Evolutionary conservation across 2,329 filamentous ascomycete species (phyloP).

Genomic region (Truncatella angustata): DNA sequence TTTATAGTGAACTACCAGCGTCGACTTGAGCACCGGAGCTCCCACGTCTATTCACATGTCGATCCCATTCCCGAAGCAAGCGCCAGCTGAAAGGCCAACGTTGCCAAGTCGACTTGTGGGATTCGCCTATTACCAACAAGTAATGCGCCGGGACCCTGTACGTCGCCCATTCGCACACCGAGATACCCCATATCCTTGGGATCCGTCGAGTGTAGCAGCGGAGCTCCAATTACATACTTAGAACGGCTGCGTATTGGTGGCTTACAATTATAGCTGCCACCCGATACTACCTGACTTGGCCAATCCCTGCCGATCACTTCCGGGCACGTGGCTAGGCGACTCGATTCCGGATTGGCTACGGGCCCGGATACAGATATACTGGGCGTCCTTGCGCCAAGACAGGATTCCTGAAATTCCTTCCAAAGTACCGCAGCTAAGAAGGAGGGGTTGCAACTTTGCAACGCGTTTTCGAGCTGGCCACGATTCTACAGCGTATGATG

Average conservation of each 20-base stretch:
- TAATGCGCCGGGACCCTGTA: background rate
- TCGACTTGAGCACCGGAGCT: no score
- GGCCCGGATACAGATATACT: constrained; percentile 3
- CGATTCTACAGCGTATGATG: background rate
- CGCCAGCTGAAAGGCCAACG: no score
- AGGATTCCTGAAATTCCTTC: background rate
- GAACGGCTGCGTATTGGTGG: background rate
- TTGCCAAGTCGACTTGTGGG: background rate
- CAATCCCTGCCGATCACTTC: background rate
- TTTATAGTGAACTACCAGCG: no score
- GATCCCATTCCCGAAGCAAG: no score
- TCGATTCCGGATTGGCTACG: background rate
- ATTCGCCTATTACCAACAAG: background rate
- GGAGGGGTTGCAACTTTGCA: background rate
- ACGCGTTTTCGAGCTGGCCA: no score
- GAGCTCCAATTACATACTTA: background rate
- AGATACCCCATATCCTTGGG: background rate
- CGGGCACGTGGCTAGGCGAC: background rate
- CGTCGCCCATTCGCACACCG: background rate
- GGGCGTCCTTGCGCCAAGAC: background rate
- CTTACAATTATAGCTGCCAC: background rate
- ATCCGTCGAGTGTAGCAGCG: background rate
- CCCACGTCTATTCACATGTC: no score
- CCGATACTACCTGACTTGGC: background rate
- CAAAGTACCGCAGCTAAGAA: background rate